Evolutionary conservation across 23 red algal genomes (phyloP).

Genomic region (Agarophyton chilense): DNA sequence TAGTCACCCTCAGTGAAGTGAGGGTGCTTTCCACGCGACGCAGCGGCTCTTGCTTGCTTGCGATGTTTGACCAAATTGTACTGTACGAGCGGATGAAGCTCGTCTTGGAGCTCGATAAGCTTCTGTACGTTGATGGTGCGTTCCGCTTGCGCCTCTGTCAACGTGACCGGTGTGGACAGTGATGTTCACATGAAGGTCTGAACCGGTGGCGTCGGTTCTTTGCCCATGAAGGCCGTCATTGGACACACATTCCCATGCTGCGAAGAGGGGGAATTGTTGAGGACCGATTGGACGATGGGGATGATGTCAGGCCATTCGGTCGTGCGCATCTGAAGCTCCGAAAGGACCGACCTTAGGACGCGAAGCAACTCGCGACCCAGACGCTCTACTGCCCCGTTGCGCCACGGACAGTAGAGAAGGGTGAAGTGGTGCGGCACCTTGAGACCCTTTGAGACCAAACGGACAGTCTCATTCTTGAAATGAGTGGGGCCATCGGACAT

Average conservation of each 20-base stretch:
- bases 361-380: neutral
- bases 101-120: neutral
- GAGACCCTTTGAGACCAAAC: constrained; percentile 10
- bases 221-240: constrained; percentile 17
- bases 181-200: neutral
- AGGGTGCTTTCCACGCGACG: constrained; percentile 1
- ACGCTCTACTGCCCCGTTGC: neutral
- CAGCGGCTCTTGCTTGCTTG: neutral
- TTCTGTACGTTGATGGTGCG: neutral
- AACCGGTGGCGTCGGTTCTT: constrained; percentile 16
- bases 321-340: constrained; percentile 4
- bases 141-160: constrained; percentile 29
- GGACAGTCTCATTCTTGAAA: constrained; percentile 47
- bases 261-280: constrained; percentile 34
- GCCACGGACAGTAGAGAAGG: constrained; percentile 19
- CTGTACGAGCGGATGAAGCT: constrained; percentile 42
- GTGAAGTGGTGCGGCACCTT: constrained; percentile 50
- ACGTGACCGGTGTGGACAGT: neutral
- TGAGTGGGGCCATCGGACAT: constrained; percentile 40
- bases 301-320: constrained; percentile 27
- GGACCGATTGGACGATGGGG: constrained; percentile 16
- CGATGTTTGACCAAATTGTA: neutral
- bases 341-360: neutral
- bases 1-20: neutral
- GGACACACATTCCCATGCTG: constrained; percentile 30